A percentile compares a stretch with the other conserved stretches of the same genome.
These are phyloP conservation scores for Hygrophila difformis DNA, from an alignment of 257 asterid genomes.

Conservation along the genomic window DNA sequence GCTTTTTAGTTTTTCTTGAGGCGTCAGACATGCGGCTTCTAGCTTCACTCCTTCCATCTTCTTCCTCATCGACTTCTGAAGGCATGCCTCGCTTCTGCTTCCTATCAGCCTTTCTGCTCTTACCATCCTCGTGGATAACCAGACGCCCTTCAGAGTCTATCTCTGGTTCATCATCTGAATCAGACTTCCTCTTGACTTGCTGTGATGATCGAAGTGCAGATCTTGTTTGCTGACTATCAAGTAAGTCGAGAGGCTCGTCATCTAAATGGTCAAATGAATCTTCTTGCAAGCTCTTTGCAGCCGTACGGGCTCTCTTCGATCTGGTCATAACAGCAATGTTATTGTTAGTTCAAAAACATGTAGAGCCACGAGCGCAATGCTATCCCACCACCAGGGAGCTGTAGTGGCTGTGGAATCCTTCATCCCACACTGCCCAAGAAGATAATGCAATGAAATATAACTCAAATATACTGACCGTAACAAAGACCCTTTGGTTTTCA, in stretches of 20 bases:
- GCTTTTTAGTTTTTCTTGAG: slow-evolving; percentile 48
- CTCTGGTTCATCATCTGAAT: slow-evolving; percentile 74
- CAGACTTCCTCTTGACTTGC: slow-evolving; percentile 32
- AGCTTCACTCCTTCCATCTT: slow-evolving; percentile 45
- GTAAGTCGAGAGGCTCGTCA: slow-evolving; percentile 90
- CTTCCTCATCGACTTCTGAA: slow-evolving; percentile 30
- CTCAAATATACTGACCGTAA: slow-evolving; percentile 41
- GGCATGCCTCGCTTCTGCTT: slow-evolving; percentile 32
- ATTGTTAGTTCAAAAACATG: too few relatives aligned
- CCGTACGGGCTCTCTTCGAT: slow-evolving; percentile 48
- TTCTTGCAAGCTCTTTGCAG: slow-evolving; percentile 72
- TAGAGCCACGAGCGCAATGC: not conserved
- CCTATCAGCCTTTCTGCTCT: slow-evolving; percentile 29
- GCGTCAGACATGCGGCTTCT: slow-evolving; percentile 36
- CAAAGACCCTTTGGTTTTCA: slow-evolving; percentile 46
- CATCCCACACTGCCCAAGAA: not conserved
- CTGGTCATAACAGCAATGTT: slow-evolving; percentile 24
- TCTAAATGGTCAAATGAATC: slow-evolving; percentile 70
- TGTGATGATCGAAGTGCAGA: slow-evolving; percentile 72
- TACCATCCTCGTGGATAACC: slow-evolving; percentile 48
- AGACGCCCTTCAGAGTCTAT: slow-evolving; percentile 81
- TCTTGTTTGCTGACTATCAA: slow-evolving; percentile 66
- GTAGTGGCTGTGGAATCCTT: not conserved
- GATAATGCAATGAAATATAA: not conserved
- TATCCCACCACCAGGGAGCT: not conserved